phyloP scores from a whole-genome alignment of 2,329 filamentous ascomycete species.

The Geosmithia putterillii region DNA sequence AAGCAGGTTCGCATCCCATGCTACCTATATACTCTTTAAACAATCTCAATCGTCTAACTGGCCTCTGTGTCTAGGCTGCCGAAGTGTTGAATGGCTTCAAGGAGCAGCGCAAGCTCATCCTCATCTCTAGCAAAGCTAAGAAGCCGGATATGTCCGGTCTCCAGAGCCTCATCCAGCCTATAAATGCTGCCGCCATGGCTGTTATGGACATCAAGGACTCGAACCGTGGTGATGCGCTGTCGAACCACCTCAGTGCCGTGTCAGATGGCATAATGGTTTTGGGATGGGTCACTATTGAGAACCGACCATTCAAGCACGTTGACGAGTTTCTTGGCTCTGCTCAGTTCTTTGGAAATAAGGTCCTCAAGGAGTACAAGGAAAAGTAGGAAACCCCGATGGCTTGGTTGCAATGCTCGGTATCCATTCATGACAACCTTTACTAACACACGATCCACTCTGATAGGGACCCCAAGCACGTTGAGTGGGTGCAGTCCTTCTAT shows the following conservation, averaged over 20 bases:
- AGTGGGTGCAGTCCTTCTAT: conserved; percentile 91
- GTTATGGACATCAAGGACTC: conserved; percentile 72
- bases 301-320: conserved; percentile 74
- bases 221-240: conserved; percentile 63
- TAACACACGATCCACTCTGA: neutral
- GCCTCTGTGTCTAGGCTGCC: conserved; percentile 21
- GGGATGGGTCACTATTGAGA: conserved; percentile 80
- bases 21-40: neutral
- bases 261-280: conserved; percentile 82
- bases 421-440: neutral
- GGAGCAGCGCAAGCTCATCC: conserved; percentile 76
- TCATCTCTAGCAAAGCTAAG: conserved; percentile 81
- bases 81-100: conserved; percentile 56
- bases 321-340: conserved; percentile 72
- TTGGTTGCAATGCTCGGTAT: neutral
- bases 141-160: conserved; percentile 69
- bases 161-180: conserved; percentile 72
- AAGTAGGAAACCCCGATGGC: conserved; percentile 23
- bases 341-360: conserved; percentile 89
- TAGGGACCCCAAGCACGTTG: conserved; percentile 68
- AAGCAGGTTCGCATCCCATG: conserved; percentile 39
- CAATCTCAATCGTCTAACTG: neutral
- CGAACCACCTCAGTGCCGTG: conserved; percentile 76
- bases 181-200: conserved; percentile 69
- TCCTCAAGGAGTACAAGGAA: conserved; percentile 81